A percentile compares a stretch with the other conserved stretches of the same genome.
Conservation (phyloP, 345 rosid species). For the Eutrema heterophyllum region DNA sequence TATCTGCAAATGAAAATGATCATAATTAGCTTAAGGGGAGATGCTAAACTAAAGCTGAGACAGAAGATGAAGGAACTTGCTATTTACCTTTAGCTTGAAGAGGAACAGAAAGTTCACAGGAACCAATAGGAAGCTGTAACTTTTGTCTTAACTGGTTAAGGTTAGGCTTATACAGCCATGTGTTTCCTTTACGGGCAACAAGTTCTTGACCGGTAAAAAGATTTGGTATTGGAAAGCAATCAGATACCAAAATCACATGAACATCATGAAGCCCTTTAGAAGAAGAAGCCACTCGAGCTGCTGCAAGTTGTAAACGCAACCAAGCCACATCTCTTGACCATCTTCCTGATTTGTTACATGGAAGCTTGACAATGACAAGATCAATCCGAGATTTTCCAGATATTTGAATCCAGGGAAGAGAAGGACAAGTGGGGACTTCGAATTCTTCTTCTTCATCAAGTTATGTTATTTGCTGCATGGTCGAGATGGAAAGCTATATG, state of each 20-base stretch:
- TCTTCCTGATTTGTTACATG: conserved; percentile 52
- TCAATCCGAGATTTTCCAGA: conserved; percentile 75
- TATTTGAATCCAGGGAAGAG: conserved; percentile 56
- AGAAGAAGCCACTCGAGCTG: conserved; percentile 75
- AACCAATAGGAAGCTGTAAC: conserved; percentile 70
- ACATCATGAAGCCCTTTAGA: conserved; percentile 69
- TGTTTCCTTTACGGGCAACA: conserved; percentile 44
- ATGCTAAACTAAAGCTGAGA: neutral
- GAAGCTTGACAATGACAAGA: conserved; percentile 74
- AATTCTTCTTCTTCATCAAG: conserved; percentile 88
- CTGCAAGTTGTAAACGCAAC: conserved; percentile 79
- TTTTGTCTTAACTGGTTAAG: conserved; percentile 56
- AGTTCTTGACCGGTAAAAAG: conserved; percentile 80
- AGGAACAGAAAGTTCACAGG: conserved; percentile 87
- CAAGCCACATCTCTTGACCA: conserved; percentile 90
- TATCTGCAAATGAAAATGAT: conserved; percentile 36
- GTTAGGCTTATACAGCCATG: conserved; percentile 77
- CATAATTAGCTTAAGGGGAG: neutral
- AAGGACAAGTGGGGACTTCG: conserved; percentile 79
- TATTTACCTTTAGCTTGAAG: conserved; percentile 66
- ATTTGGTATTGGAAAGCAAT: conserved; percentile 76
- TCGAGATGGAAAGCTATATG: conserved; percentile 56
- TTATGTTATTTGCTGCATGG: conserved; percentile 36
- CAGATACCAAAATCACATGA: conserved; percentile 59
- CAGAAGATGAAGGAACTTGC: neutral